These are phyloP conservation scores for Pseudogymnoascus sp. DNA, from an alignment of 2,329 filamentous ascomycete genomes.

Conservation along the genomic window DNA sequence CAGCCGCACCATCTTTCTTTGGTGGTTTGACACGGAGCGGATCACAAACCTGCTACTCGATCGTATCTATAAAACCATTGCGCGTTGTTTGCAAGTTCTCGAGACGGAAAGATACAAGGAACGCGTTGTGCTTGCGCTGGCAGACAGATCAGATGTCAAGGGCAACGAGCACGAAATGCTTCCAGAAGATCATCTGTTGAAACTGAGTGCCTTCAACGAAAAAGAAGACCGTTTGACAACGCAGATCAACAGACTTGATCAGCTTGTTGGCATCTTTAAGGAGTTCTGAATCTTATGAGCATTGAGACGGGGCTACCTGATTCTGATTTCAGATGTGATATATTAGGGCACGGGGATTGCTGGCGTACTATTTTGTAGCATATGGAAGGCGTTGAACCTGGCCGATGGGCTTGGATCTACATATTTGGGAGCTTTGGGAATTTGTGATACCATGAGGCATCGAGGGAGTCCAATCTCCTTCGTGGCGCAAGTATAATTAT, in stretches of 20 bases:
- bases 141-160: conserved; percentile 77
- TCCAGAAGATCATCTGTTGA: conserved; percentile 62
- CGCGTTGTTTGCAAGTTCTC: conserved; percentile 73
- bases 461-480: neutral
- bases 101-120: conserved; percentile 67
- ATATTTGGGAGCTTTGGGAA: conserved; percentile 7
- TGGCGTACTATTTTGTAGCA: conserved; percentile 2
- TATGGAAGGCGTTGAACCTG: conserved; percentile 7
- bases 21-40: conserved; percentile 77
- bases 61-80: conserved; percentile 83
- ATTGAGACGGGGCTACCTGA: neutral
- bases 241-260: conserved; percentile 75
- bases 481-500: conserved; percentile 1
- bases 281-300: conserved; percentile 55
- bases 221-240: conserved; percentile 67
- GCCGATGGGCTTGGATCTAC: conserved; percentile 8
- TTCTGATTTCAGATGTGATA: conserved; percentile 2
- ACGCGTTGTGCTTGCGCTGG: conserved; percentile 67
- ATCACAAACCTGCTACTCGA: conserved; percentile 66
- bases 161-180: conserved; percentile 78
- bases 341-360: neutral
- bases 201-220: conserved; percentile 51
- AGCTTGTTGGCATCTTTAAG: conserved; percentile 72
- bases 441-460: conserved; percentile 8
- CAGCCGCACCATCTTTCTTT: conserved; percentile 80